A percentile compares a stretch with the other conserved stretches of the same genome.
phyloP scores from a whole-genome alignment of 2,329 filamentous ascomycete species.

The Cordyceps militaris region DNA sequence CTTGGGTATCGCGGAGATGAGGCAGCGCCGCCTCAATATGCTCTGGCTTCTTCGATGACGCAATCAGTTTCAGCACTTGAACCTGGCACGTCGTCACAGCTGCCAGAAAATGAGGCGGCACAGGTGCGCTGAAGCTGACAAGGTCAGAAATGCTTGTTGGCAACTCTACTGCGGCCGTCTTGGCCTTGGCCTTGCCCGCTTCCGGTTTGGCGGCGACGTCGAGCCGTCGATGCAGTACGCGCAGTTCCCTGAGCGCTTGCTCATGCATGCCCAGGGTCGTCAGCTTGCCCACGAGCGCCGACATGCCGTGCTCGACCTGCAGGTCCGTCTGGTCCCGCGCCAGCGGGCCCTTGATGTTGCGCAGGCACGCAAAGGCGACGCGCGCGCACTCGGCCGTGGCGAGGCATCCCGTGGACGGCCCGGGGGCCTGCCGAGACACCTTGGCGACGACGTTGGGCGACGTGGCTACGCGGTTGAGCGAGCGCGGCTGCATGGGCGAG shows the following conservation, averaged over 20 bases:
- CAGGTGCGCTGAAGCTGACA: conserved; percentile 50
- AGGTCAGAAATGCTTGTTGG: conserved; percentile 45
- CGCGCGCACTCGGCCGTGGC: conserved; percentile 63
- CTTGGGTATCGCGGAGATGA: conserved; percentile 44
- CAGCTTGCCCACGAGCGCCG: conserved; percentile 60
- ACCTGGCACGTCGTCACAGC: conserved; percentile 59
- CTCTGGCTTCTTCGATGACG: conserved; percentile 50
- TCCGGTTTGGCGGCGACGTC: conserved; percentile 29
- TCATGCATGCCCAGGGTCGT: conserved; percentile 57
- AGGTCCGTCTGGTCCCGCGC: conserved; percentile 51
- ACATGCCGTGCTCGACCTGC: conserved; percentile 68
- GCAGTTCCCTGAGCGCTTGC: conserved; percentile 62
- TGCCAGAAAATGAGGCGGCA: conserved; percentile 37
- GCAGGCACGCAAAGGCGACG: conserved; percentile 57
- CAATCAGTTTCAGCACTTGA: conserved; percentile 57
- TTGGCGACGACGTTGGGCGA: conserved; percentile 35
- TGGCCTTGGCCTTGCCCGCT: conserved; percentile 17
- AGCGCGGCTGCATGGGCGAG: conserved; percentile 54
- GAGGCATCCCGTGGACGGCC: conserved; percentile 39
- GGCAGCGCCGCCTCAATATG: conserved; percentile 51
- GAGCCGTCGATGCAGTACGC: conserved; percentile 56
- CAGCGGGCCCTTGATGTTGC: conserved; percentile 47
- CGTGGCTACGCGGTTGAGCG: conserved; percentile 53
- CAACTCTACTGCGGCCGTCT: conserved; percentile 26
- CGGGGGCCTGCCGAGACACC: conserved; percentile 20